Conservation (phyloP, 495 filamentous ascomycete genomes). For the Penicillium egyptiacum region DNA sequence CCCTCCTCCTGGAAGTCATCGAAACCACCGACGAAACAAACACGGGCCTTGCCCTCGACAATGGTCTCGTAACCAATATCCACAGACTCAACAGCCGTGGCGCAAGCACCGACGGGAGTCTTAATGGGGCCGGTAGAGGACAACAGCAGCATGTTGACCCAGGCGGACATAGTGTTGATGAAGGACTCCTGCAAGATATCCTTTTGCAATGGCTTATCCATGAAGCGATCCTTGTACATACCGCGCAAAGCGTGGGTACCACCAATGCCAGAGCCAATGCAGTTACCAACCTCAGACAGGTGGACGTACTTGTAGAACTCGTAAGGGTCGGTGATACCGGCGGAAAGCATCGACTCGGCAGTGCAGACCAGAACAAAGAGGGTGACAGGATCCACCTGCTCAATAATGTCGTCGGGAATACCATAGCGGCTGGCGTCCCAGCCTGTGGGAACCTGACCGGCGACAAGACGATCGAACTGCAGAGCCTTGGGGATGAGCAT, state of each 20-base stretch:
- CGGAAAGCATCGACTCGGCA: slow-evolving; percentile 82
- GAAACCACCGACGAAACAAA: slow-evolving; percentile 97
- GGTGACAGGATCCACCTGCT: slow-evolving; percentile 94
- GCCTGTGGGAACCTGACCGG: slow-evolving; percentile 93
- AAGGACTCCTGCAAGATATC: slow-evolving; percentile 99
- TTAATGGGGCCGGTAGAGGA: slow-evolving; percentile 98
- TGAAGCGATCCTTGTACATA: slow-evolving; percentile 97
- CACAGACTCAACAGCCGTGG: slow-evolving; percentile 93
- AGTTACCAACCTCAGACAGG: slow-evolving; percentile 97
- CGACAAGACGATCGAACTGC: slow-evolving; percentile 93
- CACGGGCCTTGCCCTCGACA: slow-evolving; percentile 91
- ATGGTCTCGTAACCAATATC: slow-evolving; percentile 98
- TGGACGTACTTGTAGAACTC: slow-evolving; percentile 99
- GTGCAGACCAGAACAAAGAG: slow-evolving; percentile 92
- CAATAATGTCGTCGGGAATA: slow-evolving; percentile 95
- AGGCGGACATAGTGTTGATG: slow-evolving; percentile 99
- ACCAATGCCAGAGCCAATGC: slow-evolving; percentile 95
- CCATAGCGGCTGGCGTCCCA: slow-evolving; percentile 96
- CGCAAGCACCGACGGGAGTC: slow-evolving; percentile 96
- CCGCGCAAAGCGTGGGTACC: slow-evolving; percentile 87
- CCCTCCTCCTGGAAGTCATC: slow-evolving; percentile 99
- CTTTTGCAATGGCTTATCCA: slow-evolving; percentile 98
- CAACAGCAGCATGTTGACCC: slow-evolving; percentile 98
- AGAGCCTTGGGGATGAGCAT: slow-evolving; percentile 96
- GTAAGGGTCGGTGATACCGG: slow-evolving; percentile 98